These are phyloP conservation scores for Erysimum cheiri DNA, from an alignment of 441 rosid species.

Conservation along the genomic window DNA sequence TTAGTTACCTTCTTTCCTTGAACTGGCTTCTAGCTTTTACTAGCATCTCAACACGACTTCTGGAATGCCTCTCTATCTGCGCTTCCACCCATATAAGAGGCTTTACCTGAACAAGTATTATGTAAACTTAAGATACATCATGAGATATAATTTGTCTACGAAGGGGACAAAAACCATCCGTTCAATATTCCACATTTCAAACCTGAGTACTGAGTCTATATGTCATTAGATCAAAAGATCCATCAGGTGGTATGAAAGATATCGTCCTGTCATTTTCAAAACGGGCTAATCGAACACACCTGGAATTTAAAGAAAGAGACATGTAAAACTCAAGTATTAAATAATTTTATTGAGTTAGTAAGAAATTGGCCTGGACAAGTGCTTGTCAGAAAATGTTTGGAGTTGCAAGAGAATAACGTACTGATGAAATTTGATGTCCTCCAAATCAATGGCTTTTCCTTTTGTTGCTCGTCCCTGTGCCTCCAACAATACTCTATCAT, in stretches of 20 bases:
- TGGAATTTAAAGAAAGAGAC: conserved; percentile 36
- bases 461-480: conserved; percentile 96
- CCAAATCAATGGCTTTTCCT: conserved; percentile 98
- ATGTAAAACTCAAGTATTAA: conserved; percentile 32
- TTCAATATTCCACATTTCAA: conserved; percentile 29
- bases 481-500: conserved; percentile 93
- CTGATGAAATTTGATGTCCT: conserved; percentile 98
- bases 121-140: conserved; percentile 10
- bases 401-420: conserved; percentile 48
- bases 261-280: conserved; percentile 81
- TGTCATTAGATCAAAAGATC: conserved; percentile 81
- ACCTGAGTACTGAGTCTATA: conserved; percentile 87
- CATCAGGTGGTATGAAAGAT: conserved; percentile 86
- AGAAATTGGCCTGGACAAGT: background rate
- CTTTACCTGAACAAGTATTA: conserved; percentile 66
- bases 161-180: background rate
- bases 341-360: background rate
- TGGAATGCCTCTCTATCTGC: conserved; percentile 96
- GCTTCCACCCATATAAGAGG: conserved; percentile 99
- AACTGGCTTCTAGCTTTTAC: conserved; percentile 99
- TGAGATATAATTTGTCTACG: background rate
- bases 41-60: conserved; percentile 92
- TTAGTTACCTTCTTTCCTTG: conserved; percentile 91
- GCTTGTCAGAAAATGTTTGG: conserved; percentile 31
- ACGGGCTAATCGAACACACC: conserved; percentile 95